Evolutionary conservation across 2,329 filamentous ascomycete species (phyloP), one percentile per base, ranked within the genome.

Genomic region (Nannizziopsis arthrosporioides): DNA sequence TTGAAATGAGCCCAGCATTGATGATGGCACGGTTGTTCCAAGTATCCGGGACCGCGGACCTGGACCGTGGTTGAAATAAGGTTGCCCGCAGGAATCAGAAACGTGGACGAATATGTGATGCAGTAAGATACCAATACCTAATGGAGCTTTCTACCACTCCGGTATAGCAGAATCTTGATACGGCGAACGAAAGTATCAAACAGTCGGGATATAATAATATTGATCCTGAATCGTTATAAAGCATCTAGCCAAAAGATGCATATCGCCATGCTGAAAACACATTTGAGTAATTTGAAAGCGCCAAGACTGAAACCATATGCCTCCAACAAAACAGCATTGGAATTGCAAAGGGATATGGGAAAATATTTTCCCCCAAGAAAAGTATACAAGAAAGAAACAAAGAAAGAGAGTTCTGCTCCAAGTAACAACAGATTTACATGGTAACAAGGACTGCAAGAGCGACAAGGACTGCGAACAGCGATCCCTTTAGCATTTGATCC

Each of bases 391-490:
- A 17, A 5, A 14, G 2, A 40, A 42, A 53, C 41, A 31, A 39
- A 50, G 44, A 39, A 54, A 42, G 34, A 32, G 39, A 19, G 48
- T 43, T 37, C 48, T 52, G 45, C 48, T n/a, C n/a, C n/a, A 53
- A 47, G 50, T 30, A 7, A 39, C 19, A 19, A 35, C 35, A n/a
- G 15, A 19, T 59, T 66, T 61, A 72, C 59, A 72, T 55, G 43
- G 66, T 61, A 52, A 72, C 65, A 22, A 72, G 56, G 44, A 64
- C 70, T 40, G 71, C 63, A 18, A 72, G 58, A 15, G 69, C 70
- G 37, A 73, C 66, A 48, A 72, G 54, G 12, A 68, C 70, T 17
- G 69, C 70, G 50, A 73, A 70, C 53, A 73, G 59, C 6, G 68
- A 71, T 46, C 69, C 66, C 39, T 61, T 61, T 42, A 72, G 58